Conservation (phyloP, 371 early-diverging fungal species). For the Saksenaea vasiformis region DNA sequence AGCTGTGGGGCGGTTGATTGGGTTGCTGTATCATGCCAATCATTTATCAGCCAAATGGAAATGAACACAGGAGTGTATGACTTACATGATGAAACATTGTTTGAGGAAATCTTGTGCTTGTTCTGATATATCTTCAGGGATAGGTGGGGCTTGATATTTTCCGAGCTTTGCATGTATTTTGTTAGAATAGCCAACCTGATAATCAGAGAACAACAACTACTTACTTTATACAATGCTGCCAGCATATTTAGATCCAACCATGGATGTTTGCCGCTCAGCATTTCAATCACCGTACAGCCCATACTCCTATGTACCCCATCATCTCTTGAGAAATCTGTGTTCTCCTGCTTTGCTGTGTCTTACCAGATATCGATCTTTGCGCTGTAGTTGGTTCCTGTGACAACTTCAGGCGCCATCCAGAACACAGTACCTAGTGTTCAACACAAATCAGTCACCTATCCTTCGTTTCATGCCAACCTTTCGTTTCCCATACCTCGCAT, state of each 20-base stretch:
- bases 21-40: slow-evolving; percentile 41
- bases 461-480: background rate
- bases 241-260: slow-evolving; percentile 86
- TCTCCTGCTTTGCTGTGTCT: background rate
- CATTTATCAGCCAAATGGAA: background rate
- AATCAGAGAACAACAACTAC: background rate
- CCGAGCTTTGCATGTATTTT: slow-evolving; percentile 62
- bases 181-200: slow-evolving; percentile 1
- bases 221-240: slow-evolving; percentile 81
- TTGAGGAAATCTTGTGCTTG: slow-evolving; percentile 77
- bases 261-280: slow-evolving; percentile 93
- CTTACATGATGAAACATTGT: slow-evolving; percentile 74
- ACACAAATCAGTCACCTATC: slow-evolving; percentile 2
- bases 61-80: background rate
- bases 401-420: slow-evolving; percentile 97
- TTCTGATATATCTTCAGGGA: slow-evolving; percentile 71
- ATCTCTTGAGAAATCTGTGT: background rate
- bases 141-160: slow-evolving; percentile 75
- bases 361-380: slow-evolving; percentile 78
- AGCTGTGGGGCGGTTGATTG: slow-evolving; percentile 69
- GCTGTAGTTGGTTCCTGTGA: slow-evolving; percentile 75
- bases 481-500: slow-evolving; percentile 36
- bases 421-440: slow-evolving; percentile 67
- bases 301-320: slow-evolving; percentile 44
- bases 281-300: slow-evolving; percentile 96